Base-by-base conservation (phyloP, 2,329 filamentous ascomycete genomes). In the Ophiobolus disseminans region DNA sequence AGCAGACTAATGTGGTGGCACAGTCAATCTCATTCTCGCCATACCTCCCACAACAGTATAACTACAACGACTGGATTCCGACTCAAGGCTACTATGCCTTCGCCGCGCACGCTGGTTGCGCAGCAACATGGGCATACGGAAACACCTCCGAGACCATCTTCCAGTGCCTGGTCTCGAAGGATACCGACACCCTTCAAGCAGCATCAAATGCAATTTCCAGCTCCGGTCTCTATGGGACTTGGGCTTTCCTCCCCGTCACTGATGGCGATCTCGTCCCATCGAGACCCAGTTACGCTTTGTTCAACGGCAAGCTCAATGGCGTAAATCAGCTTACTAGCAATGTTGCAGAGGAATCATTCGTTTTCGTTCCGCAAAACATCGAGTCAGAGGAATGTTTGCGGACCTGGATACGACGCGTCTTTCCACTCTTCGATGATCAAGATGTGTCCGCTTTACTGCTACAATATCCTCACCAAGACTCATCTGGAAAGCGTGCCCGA, bases 31-130 rank as follows among this genome's bases (percentile, higher is more conserved):
- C 78, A 2, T 73, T 75, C 1, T 78, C 75, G 7, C 82, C 82
- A 1, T 85, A 81, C 54, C 73, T 82, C 8, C 80, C 82, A 0
- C 78, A 79, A 44, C 80, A 83, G 53, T 83, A 82, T 61, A 71
- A 69, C 11, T 82, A 78, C 57, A 72, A 78, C 40, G 78, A 77
- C 13, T 71, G 68, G 25, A 62, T 77, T 8, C 78, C 80, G 0
- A 73, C 78, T 3, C 67, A 75, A 14, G 60, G 74, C 4, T 83
- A 82, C 55, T 72, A 78, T 37, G 69, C 70, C 1, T 78, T 83
- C 50, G 78, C 63, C 8, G 34, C 38, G 11, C 58, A 38, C 0
- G 61, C 71, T 0, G 68, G 69, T 51, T 69, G 74, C 61, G 38
- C 56, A 32, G 36, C 14, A 11, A 6, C 16, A 14, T 28, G 16